phyloP scores from a whole-genome alignment of 345 rosid species.

The Moricandia arvensis region DNA sequence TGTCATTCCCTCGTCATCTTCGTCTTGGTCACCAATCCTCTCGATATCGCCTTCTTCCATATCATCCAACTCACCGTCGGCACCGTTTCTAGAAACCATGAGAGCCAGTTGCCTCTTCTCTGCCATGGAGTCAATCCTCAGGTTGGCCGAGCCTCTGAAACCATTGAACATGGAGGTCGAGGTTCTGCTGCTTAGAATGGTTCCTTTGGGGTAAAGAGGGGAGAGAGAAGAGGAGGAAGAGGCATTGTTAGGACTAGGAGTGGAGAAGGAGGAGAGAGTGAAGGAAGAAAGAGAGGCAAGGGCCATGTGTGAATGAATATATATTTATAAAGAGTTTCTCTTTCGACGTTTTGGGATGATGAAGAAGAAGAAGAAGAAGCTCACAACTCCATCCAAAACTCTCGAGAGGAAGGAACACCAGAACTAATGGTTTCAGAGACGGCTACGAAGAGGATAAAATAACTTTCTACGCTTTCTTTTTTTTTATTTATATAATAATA shows the following conservation, averaged over 20 bases:
- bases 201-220: slow-evolving; percentile 19
- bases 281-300: slow-evolving; percentile 32
- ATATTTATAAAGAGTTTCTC: neutral
- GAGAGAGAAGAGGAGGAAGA: too few relatives aligned
- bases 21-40: slow-evolving; percentile 38
- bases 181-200: slow-evolving; percentile 24
- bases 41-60: slow-evolving; percentile 41
- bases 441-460: slow-evolving; percentile 13
- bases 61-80: slow-evolving; percentile 17
- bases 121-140: slow-evolving; percentile 39
- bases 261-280: slow-evolving; percentile 33
- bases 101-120: slow-evolving; percentile 29
- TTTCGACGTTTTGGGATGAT: slow-evolving; percentile 5
- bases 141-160: slow-evolving; percentile 17
- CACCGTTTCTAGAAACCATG: slow-evolving; percentile 25
- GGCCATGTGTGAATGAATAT: slow-evolving; percentile 40
- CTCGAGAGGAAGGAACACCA: slow-evolving; percentile 17
- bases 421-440: slow-evolving; percentile 42
- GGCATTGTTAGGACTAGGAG: too few relatives aligned
- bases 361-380: slow-evolving; percentile 22
- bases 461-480: neutral
- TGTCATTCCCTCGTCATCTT: slow-evolving; percentile 43
- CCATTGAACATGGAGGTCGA: slow-evolving; percentile 16
- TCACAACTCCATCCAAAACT: slow-evolving; percentile 43
- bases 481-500: neutral